Evolutionary conservation across 768 basidiomycete species (phyloP).

Genomic region (Termitomyces titanicus): DNA sequence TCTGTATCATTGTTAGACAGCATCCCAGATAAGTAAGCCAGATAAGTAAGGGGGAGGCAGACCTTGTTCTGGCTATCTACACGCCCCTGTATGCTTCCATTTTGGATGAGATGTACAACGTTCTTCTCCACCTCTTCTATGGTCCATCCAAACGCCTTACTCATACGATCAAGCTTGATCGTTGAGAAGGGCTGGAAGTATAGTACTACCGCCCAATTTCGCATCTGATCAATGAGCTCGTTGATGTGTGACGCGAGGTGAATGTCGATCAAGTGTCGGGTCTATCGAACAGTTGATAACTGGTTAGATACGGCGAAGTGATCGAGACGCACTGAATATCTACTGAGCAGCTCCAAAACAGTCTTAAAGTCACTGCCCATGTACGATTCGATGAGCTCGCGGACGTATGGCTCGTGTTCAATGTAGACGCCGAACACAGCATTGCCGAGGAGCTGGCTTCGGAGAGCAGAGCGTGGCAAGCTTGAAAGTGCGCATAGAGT

Average conservation of each 20-base stretch:
- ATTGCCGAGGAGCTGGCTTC: slow-evolving; percentile 63
- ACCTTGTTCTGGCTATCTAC: slow-evolving; percentile 92
- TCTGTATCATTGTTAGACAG: slow-evolving; percentile 36
- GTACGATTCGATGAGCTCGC: slow-evolving; percentile 84
- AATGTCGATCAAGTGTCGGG: slow-evolving; percentile 73
- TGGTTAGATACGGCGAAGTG: neutral
- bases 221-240: slow-evolving; percentile 65
- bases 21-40: neutral
- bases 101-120: slow-evolving; percentile 75
- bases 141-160: slow-evolving; percentile 79
- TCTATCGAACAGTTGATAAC: slow-evolving; percentile 38
- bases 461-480: slow-evolving; percentile 66
- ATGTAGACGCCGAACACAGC: slow-evolving; percentile 70
- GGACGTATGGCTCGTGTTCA: slow-evolving; percentile 82
- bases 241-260: slow-evolving; percentile 69
- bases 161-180: slow-evolving; percentile 83
- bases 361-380: slow-evolving; percentile 84
- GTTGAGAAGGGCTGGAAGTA: slow-evolving; percentile 91
- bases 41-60: neutral
- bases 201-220: slow-evolving; percentile 73
- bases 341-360: slow-evolving; percentile 70
- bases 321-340: slow-evolving; percentile 55
- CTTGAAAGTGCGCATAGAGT: slow-evolving; percentile 82
- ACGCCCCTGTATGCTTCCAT: slow-evolving; percentile 73
- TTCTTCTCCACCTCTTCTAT: slow-evolving; percentile 67